phyloP scores from a whole-genome alignment of 192 early-diverging fungal genomes.

The Chytriomyces sp. region DNA sequence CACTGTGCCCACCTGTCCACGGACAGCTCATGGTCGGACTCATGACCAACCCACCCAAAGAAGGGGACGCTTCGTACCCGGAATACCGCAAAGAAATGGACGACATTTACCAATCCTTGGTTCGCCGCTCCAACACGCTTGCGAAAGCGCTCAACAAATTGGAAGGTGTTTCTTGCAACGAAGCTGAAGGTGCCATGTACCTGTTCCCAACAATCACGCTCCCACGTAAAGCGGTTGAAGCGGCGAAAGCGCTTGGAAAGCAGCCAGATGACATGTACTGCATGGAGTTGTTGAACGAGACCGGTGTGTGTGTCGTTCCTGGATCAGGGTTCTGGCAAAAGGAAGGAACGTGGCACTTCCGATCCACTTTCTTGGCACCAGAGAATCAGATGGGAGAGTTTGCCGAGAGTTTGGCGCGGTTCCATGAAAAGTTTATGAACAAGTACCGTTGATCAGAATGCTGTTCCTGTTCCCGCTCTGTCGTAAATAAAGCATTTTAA shows the following conservation, averaged over 20 bases:
- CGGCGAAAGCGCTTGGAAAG: constrained; percentile 71
- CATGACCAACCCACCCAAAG: constrained; percentile 87
- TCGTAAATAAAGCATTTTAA: no score
- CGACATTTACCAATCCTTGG: constrained; percentile 73
- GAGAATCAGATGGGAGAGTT: constrained; percentile 93
- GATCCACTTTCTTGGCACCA: constrained; percentile 94
- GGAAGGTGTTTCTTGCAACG: constrained; percentile 73
- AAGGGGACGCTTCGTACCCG: constrained; percentile 72
- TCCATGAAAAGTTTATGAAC: constrained; percentile 82
- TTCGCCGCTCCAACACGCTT: constrained; percentile 73
- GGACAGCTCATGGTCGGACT: constrained; percentile 94
- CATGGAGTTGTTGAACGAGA: constrained; percentile 88
- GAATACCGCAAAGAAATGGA: constrained; percentile 71
- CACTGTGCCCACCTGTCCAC: constrained; percentile 91
- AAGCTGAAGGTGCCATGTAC: constrained; percentile 98
- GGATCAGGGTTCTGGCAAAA: constrained; percentile 94
- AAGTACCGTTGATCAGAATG: constrained; percentile 70
- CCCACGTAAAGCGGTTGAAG: constrained; percentile 77
- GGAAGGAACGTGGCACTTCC: constrained; percentile 90
- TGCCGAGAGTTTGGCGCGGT: constrained; percentile 72
- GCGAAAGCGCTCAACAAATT: constrained; percentile 74
- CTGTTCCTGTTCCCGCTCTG: no score
- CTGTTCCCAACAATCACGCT: constrained; percentile 85
- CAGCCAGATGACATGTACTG: constrained; percentile 89
- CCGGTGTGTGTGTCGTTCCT: constrained; percentile 95